phyloP scores from a whole-genome alignment of 2,329 filamentous ascomycete species.

The Hypoxylon sp. region DNA sequence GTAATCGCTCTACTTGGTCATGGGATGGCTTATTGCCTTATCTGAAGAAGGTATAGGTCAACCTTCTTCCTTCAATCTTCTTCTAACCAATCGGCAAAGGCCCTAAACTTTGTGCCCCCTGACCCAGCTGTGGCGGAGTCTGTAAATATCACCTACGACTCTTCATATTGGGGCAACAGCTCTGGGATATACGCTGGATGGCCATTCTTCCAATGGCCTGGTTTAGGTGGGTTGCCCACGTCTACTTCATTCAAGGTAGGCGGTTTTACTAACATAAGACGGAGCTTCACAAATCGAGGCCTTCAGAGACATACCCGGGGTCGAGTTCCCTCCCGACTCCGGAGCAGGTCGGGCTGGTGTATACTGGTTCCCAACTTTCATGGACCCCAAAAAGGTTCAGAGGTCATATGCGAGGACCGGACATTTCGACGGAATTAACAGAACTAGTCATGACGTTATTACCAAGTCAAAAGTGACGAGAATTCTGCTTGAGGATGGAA shows the following conservation, averaged over 20 bases:
- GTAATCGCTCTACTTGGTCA: constrained; percentile 50
- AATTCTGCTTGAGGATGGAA: constrained; percentile 50
- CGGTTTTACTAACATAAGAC: constrained; percentile 1
- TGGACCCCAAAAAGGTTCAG: constrained; percentile 56
- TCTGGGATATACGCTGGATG: constrained; percentile 57
- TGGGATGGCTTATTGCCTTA: constrained; percentile 54
- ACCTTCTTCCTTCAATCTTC: constrained; percentile 20
- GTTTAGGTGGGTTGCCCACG: constrained; percentile 41
- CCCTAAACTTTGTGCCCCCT: constrained; percentile 48
- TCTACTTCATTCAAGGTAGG: neutral
- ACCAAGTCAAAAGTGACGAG: constrained; percentile 52
- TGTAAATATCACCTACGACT: constrained; percentile 54
- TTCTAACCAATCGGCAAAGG: constrained; percentile 27
- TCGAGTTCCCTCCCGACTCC: constrained; percentile 58
- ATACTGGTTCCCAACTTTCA: constrained; percentile 61
- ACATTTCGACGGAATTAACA: constrained; percentile 53
- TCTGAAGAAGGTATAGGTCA: constrained; percentile 53
- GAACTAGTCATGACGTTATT: constrained; percentile 55
- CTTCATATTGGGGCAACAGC: constrained; percentile 57
- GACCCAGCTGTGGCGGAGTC: constrained; percentile 46
- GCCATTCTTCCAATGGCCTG: constrained; percentile 59
- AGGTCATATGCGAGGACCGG: constrained; percentile 59
- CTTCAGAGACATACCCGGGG: constrained; percentile 57
- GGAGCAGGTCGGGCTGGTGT: constrained; percentile 59
- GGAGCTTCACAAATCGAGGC: constrained; percentile 55